phyloP scores from a whole-genome alignment of 2,329 filamentous ascomycete species.

The Trichoderma sp. region DNA sequence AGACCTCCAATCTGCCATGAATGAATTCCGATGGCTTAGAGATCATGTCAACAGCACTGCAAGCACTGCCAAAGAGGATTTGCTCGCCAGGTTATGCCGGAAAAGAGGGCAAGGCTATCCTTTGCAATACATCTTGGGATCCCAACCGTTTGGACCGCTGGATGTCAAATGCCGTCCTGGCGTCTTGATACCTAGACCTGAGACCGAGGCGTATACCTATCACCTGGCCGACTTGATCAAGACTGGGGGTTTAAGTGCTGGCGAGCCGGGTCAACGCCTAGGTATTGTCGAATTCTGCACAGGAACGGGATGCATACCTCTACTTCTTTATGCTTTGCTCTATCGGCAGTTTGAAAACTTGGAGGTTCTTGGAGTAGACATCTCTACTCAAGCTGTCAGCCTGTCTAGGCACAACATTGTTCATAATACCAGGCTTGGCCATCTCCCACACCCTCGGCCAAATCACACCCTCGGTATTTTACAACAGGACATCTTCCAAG shows the following conservation, averaged over 20 bases:
- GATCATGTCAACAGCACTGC: constrained; percentile 49
- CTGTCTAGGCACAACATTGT: constrained; percentile 64
- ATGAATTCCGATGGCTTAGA: constrained; percentile 71
- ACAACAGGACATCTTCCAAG: constrained; percentile 48
- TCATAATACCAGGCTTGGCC: constrained; percentile 42
- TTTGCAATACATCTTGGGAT: constrained; percentile 84
- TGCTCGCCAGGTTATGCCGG: constrained; percentile 43
- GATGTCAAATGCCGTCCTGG: constrained; percentile 73
- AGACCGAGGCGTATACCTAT: constrained; percentile 67
- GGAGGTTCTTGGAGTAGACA: constrained; percentile 66
- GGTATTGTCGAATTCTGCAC: constrained; percentile 82
- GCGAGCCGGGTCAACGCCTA: constrained; percentile 35
- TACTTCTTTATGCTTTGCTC: constrained; percentile 67
- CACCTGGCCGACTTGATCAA: constrained; percentile 50
- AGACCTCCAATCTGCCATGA: constrained; percentile 58
- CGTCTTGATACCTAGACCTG: constrained; percentile 80
- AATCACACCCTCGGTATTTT: constrained; percentile 42
- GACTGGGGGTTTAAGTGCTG: constrained; percentile 19
- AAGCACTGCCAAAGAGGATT: constrained; percentile 19
- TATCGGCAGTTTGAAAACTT: constrained; percentile 40
- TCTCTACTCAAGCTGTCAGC: constrained; percentile 61
- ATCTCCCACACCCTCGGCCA: constrained; percentile 22
- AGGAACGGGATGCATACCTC: constrained; percentile 84
- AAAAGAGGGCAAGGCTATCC: constrained; percentile 63
- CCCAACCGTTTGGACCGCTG: constrained; percentile 81